Base-by-base conservation (phyloP, 306 rosid species). In the Trifolium repens region DNA sequence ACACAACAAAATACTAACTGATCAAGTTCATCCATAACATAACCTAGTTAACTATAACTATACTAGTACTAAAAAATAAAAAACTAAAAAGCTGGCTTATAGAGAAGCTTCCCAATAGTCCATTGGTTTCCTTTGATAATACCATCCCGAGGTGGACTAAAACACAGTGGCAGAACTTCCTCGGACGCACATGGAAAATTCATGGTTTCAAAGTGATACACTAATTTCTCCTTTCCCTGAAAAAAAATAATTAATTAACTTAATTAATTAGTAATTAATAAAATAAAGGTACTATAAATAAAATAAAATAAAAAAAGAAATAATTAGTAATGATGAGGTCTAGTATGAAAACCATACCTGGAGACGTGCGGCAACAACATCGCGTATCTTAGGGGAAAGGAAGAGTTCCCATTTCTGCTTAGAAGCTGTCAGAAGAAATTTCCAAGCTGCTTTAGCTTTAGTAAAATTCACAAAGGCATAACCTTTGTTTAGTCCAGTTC, bases 391-490 rank as follows among this genome's bases (percentile, higher is more conserved):
- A 8, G 40, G 27, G 4, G 96, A 91, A 4, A 79, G 70, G 22
- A 83, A 89, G 13, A 72, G 42, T 0, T 78, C 85, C 97, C 96
- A 91, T 1, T 58, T 84, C 42, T 35, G 35, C 4, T 37, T 4
- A 0, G 86, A 63, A 0, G 82, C 78, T 4, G 86, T 82, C 1
- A 0, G 1, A 2, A 43, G 26, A 24, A 91, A 91, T 69, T 66
- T 85, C 87, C 84, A 84, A 1, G 86, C 93, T 2, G 83, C 93
- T 54, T 59, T 11, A 0, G 87, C 35, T 32, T 67, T 58, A 0
- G 91, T 91, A 74, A 91, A 91, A 73, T 91, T 91, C 0, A 91
- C 93, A 69, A 89, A 91, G 0, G 91, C 97, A 15, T 91, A 91
- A 0, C 97, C 97, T 10, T 88, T 88, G 69, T 91, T 89, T 47